phyloP scores from a whole-genome alignment of 495 filamentous ascomycete species.

The Penicillium egyptiacum region DNA sequence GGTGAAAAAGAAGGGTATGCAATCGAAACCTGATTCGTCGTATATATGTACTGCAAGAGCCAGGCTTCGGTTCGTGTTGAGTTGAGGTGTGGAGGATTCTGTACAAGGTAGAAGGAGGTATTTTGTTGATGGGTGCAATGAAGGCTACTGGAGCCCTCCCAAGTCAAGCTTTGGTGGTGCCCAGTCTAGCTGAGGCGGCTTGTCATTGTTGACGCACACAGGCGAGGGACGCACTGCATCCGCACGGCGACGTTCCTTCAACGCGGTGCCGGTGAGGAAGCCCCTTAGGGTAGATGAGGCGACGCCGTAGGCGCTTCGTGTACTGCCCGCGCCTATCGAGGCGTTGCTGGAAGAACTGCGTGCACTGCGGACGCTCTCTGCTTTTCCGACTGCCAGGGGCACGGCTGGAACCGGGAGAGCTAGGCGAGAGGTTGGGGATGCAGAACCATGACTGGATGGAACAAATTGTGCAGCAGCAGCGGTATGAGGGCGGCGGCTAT shows the following conservation, averaged over 20 bases:
- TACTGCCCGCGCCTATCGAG: slow-evolving; percentile 42
- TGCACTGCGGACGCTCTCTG: slow-evolving; percentile 43
- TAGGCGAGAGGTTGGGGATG: slow-evolving; percentile 28
- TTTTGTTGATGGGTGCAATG: background rate
- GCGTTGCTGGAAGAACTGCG: slow-evolving; percentile 42
- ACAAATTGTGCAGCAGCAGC: slow-evolving; percentile 25
- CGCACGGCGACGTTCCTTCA: slow-evolving; percentile 36
- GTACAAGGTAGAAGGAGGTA: slow-evolving; percentile 11
- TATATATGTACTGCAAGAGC: slow-evolving; percentile 14
- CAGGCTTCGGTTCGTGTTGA: slow-evolving; percentile 1
- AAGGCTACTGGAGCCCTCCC: slow-evolving; percentile 33
- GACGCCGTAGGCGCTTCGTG: slow-evolving; percentile 42
- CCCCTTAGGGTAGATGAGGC: slow-evolving; percentile 44
- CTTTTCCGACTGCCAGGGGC: slow-evolving; percentile 30
- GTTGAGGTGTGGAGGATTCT: background rate
- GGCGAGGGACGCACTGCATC: slow-evolving; percentile 33
- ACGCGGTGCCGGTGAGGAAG: slow-evolving; percentile 35
- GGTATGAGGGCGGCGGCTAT: slow-evolving; percentile 30
- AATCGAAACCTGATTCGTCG: slow-evolving; percentile 1
- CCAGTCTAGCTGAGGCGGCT: slow-evolving; percentile 46
- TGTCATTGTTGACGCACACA: slow-evolving; percentile 36
- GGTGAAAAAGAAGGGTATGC: slow-evolving; percentile 6
- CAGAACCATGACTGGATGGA: slow-evolving; percentile 30
- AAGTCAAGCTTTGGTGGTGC: slow-evolving; percentile 44
- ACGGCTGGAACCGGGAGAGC: slow-evolving; percentile 41